Base-by-base conservation (phyloP, 306 rosid genomes). In the Arachis stenosperma region DNA sequence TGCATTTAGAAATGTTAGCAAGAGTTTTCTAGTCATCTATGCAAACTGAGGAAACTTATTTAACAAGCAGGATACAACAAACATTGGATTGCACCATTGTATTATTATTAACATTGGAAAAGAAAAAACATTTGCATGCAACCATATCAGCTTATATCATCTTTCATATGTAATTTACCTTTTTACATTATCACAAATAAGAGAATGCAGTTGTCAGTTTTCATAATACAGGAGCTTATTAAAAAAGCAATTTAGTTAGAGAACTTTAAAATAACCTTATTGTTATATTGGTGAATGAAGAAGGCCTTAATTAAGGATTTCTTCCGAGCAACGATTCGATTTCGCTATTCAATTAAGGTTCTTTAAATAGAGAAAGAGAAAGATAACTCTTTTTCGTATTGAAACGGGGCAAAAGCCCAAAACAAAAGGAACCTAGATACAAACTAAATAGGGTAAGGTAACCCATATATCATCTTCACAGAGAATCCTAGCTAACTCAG, bases 1-100 rank as follows among this genome's bases (percentile, higher is more conserved):
- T 53, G 77, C 56, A 79, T 61, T 76, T 13, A 50, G 9, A 82
- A 61, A 74, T 42, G 75, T 70, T 17, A 71, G 68, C 61, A 62
- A 53, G 65, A 59, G 52, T 60, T 60, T 55, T 67, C 62, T 44
- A 42, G 74, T 47, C 65, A 41, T 69, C 54, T 17, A 56, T 41
- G 58, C 63, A 61, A 3, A 11, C 37, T 41, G 15, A 33, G 36
- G 43, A 83, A 76, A 71, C 58, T 22, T 79, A 14, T 14, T 39
- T 15, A 79, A 72, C 70, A 14, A 14, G 27, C 57, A n/a, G 15
- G 57, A n/a, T 60, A 40, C 13, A 37, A 65, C 64, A 65, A 29
- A 43, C 57, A 17, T 55, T 22, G 27, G 27, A 62, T 60, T 9
- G 61, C 37, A 33, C 37, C 37, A 78, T 60, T 65, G 61, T 50